phyloP scores from a whole-genome alignment of 306 rosid genomes.

The Castanopsis chinensis region DNA sequence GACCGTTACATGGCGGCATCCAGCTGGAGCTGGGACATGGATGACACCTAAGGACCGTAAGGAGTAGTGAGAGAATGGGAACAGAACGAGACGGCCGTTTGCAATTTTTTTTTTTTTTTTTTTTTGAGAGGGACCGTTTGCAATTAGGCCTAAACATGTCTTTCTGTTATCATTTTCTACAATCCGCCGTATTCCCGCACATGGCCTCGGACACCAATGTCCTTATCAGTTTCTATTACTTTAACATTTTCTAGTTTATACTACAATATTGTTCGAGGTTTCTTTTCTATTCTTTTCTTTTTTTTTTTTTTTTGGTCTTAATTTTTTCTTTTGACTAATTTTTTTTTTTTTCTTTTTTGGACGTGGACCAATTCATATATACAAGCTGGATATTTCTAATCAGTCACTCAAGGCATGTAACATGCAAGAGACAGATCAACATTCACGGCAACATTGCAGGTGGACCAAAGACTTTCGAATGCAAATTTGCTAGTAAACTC shows the following conservation, averaged over 20 bases:
- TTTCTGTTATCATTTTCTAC: no score
- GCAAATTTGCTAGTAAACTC: neutral
- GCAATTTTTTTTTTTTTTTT: no score
- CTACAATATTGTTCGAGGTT: no score
- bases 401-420: neutral
- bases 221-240: neutral
- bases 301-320: no score
- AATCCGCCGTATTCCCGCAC: conserved; percentile 7
- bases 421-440: neutral
- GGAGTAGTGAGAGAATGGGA: no score
- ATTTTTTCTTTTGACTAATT: neutral
- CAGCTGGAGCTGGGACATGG: no score
- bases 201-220: conserved; percentile 19
- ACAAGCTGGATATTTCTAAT: neutral
- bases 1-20: no score
- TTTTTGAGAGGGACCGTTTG: neutral
- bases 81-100: no score
- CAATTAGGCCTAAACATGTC: neutral
- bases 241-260: neutral
- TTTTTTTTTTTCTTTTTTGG: neutral
- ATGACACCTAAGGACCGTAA: no score
- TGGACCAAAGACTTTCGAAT: neutral
- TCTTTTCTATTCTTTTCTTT: no score
- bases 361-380: neutral
- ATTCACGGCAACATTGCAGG: neutral